phyloP scores from a whole-genome alignment of 1,284 basidiomycete genomes.

The Heterobasidion occidentale region DNA sequence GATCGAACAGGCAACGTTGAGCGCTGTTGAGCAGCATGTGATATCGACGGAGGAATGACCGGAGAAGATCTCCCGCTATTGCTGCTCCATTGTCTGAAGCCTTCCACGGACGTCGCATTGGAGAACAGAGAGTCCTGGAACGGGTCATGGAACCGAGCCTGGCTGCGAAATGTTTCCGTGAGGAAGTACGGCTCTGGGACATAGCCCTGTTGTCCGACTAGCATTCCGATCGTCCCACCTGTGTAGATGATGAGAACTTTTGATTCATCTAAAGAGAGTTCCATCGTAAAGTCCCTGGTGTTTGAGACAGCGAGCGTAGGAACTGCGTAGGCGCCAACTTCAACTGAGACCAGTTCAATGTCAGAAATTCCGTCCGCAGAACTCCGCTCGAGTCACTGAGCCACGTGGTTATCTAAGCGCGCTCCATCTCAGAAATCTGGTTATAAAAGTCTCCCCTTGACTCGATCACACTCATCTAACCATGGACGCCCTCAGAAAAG shows the following conservation, averaged over 20 bases:
- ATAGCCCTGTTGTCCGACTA: slow-evolving; percentile 72
- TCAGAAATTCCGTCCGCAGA: too few species aligned
- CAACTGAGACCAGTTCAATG: too few species aligned
- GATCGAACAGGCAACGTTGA: slow-evolving; percentile 63
- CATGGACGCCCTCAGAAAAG: slow-evolving; percentile 74
- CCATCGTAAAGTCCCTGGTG: slow-evolving; percentile 27
- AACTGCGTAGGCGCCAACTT: too few species aligned
- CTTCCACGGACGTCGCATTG: slow-evolving; percentile 61
- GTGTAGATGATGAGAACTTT: slow-evolving; percentile 79
- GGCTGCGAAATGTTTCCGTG: slow-evolving; percentile 72
- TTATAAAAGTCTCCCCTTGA: slow-evolving; percentile 12
- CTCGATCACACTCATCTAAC: slow-evolving; percentile 14
- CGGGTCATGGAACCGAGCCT: slow-evolving; percentile 82
- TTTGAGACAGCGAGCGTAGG: neutral
- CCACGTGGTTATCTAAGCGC: neutral
- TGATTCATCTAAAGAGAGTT: slow-evolving; percentile 54
- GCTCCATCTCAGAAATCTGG: neutral
- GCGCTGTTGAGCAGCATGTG: slow-evolving; percentile 16
- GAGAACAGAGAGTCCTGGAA: slow-evolving; percentile 75
- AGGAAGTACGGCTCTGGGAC: slow-evolving; percentile 85
- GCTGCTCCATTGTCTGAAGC: slow-evolving; percentile 64
- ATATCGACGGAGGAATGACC: neutral
- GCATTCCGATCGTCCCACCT: slow-evolving; percentile 86
- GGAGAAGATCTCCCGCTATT: slow-evolving; percentile 47
- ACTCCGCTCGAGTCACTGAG: neutral